Evolutionary conservation across 345 rosid species (phyloP).

Genomic region (Angophora floribunda): DNA sequence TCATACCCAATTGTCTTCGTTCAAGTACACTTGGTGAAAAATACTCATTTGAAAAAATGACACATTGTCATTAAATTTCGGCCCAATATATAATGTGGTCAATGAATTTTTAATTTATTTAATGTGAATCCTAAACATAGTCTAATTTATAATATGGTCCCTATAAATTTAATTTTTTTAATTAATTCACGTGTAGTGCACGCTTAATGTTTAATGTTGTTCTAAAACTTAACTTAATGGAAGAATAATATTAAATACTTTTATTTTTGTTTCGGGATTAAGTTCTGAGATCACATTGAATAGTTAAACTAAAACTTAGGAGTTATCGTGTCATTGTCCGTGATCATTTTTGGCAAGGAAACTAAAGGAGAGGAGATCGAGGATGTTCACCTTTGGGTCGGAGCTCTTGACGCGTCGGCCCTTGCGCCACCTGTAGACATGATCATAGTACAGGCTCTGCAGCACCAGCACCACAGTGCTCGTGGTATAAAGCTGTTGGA

Average conservation of each 20-base stretch:
- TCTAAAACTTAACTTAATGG: not conserved
- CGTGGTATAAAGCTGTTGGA: conserved; percentile 63
- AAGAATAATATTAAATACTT: no score
- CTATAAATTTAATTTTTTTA: no score
- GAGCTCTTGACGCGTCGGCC: conserved; percentile 5
- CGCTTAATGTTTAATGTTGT: no score
- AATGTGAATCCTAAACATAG: rapidly evolving
- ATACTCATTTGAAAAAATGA: not conserved
- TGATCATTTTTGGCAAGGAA: not conserved
- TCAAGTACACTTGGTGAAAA: not conserved
- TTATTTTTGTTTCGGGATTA: no score
- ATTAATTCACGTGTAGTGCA: no score
- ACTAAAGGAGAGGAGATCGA: not conserved
- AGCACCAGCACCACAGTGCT: conserved; percentile 69
- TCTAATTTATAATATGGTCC: rapidly evolving
- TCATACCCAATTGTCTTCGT: not conserved
- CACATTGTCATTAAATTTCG: rapidly evolving
- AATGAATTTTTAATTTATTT: no score
- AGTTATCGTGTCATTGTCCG: no score
- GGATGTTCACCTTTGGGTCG: conserved; percentile 13
- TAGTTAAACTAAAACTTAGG: no score
- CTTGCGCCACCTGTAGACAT: conserved; percentile 36
- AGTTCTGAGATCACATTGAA: no score
- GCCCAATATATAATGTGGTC: rapidly evolving
- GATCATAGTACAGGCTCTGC: conserved; percentile 75